phyloP scores from a whole-genome alignment of 306 rosid genomes.

The Cercis canadensis region DNA sequence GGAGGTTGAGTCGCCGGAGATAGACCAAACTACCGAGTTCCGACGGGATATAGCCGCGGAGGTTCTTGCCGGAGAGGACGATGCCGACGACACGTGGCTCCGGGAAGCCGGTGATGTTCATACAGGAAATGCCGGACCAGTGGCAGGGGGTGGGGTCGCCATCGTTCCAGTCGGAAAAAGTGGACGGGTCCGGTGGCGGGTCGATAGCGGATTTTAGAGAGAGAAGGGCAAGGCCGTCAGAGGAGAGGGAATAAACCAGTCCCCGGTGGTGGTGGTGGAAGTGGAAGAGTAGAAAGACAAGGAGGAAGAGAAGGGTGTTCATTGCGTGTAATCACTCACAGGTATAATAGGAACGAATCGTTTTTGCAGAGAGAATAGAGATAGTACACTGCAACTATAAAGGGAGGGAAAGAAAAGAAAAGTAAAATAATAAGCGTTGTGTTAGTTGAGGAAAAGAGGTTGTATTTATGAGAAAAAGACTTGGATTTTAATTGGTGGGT shows the following conservation, averaged over 20 bases:
- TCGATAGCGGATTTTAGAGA: constrained; percentile 92
- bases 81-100: constrained; percentile 86
- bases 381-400: no score
- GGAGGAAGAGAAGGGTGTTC: constrained; percentile 16
- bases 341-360: constrained; percentile 6
- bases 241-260: constrained; percentile 54
- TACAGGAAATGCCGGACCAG: constrained; percentile 90
- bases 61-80: constrained; percentile 69
- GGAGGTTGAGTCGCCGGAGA: constrained; percentile 91
- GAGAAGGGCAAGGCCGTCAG: constrained; percentile 91
- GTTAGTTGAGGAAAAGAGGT: background rate
- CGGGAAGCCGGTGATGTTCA: constrained; percentile 58
- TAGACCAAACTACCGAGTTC: constrained; percentile 77
- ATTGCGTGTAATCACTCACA: constrained; percentile 22
- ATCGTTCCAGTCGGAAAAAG: constrained; percentile 83
- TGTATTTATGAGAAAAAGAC: constrained; percentile 37
- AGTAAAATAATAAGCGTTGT: no score
- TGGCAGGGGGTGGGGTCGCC: constrained; percentile 69
- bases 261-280: background rate
- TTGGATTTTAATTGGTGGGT: constrained; percentile 59
- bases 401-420: no score
- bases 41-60: constrained; percentile 90
- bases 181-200: constrained; percentile 38
- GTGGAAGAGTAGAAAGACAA: background rate
- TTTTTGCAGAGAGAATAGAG: background rate